Conservation (phyloP, 352 stramenopile genomes). For the Phytophthora cactorum region DNA sequence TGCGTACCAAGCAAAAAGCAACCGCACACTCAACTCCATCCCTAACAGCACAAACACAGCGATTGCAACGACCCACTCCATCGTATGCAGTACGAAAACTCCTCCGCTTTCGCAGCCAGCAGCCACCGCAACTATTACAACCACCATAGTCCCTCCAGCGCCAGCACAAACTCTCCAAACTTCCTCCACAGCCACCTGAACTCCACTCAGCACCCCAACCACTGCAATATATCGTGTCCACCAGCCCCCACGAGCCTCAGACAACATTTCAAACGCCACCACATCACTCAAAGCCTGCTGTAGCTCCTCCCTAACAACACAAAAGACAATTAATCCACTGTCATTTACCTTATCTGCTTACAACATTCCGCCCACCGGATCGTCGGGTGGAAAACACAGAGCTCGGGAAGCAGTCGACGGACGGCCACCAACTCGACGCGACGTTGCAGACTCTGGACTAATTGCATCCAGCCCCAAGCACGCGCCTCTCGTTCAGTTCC, state of each 20-base stretch:
- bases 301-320: slow-evolving; percentile 32
- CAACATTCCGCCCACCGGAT: slow-evolving; percentile 25
- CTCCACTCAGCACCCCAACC: slow-evolving; percentile 13
- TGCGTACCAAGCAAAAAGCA: slow-evolving; percentile 26
- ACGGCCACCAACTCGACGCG: slow-evolving; percentile 9
- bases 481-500: background rate
- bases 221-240: slow-evolving; percentile 4
- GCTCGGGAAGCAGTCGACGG: slow-evolving; percentile 8
- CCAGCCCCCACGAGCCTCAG: background rate
- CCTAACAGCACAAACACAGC: slow-evolving; percentile 5
- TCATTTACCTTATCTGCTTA: background rate
- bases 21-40: slow-evolving; percentile 20
- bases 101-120: background rate
- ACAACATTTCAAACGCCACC: background rate
- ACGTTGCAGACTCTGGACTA: slow-evolving; percentile 1
- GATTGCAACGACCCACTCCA: slow-evolving; percentile 5
- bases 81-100: slow-evolving; percentile 1
- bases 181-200: background rate
- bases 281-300: slow-evolving; percentile 10
- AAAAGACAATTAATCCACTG: background rate
- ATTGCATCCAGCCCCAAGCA: background rate
- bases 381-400: slow-evolving; percentile 30
- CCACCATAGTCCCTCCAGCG: slow-evolving; percentile 2
- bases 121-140: background rate
- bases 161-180: background rate